These are phyloP conservation scores for Sarcodon sp. DNA, from an alignment of 768 basidiomycete species.

Conservation along the genomic window DNA sequence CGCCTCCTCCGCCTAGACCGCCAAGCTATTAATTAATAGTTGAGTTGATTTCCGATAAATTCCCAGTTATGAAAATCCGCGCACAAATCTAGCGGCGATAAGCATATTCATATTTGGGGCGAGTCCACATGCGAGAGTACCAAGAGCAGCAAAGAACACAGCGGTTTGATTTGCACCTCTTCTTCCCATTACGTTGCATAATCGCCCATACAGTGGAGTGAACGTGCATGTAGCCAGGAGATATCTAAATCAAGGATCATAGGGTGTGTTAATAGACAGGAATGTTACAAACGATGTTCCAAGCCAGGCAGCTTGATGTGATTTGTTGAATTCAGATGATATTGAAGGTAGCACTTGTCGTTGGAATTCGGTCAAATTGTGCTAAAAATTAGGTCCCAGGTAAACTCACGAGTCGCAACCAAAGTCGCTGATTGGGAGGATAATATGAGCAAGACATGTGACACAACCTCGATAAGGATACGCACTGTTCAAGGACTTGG, in stretches of 20 bases:
- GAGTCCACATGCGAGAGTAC: conserved; percentile 55
- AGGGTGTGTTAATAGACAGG: background rate
- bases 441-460: conserved; percentile 4
- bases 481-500: conserved; percentile 41
- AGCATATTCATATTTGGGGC: conserved; percentile 60
- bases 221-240: conserved; percentile 73
- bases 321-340: conserved; percentile 66
- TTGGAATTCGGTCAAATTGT: background rate
- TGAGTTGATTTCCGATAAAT: conserved; percentile 31
- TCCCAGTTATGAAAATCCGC: conserved; percentile 9
- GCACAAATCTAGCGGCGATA: conserved; percentile 60
- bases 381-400: conserved; percentile 1
- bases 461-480: conserved; percentile 1
- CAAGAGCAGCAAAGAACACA: conserved; percentile 43
- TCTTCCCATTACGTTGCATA: conserved; percentile 68
- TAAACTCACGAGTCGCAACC: conserved; percentile 61
- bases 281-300: conserved; percentile 49
- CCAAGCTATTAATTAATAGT: conserved; percentile 31
- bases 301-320: conserved; percentile 74
- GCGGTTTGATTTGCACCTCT: conserved; percentile 57
- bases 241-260: conserved; percentile 31
- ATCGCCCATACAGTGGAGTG: conserved; percentile 69
- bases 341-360: conserved; percentile 58
- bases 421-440: conserved; percentile 40
- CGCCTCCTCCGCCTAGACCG: conserved; percentile 72